Evolutionary conservation across 305 asterid genomes (phyloP).

Genomic region (Striga hermonthica): DNA sequence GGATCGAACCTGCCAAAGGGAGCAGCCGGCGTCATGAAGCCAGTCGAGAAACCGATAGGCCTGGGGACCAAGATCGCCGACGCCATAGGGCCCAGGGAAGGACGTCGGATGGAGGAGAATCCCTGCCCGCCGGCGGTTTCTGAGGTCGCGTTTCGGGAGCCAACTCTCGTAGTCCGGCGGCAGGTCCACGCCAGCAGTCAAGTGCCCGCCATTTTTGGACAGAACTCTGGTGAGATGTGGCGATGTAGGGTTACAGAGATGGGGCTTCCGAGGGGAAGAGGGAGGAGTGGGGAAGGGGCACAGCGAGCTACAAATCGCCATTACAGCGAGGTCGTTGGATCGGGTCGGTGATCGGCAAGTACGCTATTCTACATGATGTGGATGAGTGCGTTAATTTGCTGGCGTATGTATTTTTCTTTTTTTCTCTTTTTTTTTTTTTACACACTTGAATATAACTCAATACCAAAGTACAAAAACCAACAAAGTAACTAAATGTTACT

Average conservation of each 20-base stretch:
- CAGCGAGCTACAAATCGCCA: slow-evolving; percentile 37
- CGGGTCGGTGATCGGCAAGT: background rate
- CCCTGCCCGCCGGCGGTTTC: slow-evolving; percentile 74
- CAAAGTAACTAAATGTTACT: no score
- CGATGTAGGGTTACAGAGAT: background rate
- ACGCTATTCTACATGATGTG: no score
- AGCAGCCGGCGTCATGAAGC: slow-evolving; percentile 94
- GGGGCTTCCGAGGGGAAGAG: slow-evolving; percentile 32
- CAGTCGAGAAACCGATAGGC: slow-evolving; percentile 82
- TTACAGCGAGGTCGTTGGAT: slow-evolving; percentile 18
- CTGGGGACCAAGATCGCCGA: slow-evolving; percentile 86
- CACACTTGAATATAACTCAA: no score
- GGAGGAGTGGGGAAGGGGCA: slow-evolving; percentile 35
- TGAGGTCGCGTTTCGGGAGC: slow-evolving; percentile 52
- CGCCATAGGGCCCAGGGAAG: slow-evolving; percentile 88
- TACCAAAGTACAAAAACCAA: no score
- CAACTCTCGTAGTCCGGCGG: slow-evolving; percentile 68
- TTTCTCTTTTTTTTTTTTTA: no score
- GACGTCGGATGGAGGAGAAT: slow-evolving; percentile 93
- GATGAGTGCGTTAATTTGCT: no score
- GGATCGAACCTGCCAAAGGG: slow-evolving; percentile 85
- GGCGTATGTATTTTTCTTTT: no score
- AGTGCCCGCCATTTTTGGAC: slow-evolving; percentile 34
- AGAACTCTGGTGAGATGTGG: slow-evolving; percentile 30
- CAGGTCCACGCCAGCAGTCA: slow-evolving; percentile 66